These are phyloP conservation scores for Fusarium lateritium DNA, from an alignment of 2,329 filamentous ascomycete genomes.

Conservation along the genomic window DNA sequence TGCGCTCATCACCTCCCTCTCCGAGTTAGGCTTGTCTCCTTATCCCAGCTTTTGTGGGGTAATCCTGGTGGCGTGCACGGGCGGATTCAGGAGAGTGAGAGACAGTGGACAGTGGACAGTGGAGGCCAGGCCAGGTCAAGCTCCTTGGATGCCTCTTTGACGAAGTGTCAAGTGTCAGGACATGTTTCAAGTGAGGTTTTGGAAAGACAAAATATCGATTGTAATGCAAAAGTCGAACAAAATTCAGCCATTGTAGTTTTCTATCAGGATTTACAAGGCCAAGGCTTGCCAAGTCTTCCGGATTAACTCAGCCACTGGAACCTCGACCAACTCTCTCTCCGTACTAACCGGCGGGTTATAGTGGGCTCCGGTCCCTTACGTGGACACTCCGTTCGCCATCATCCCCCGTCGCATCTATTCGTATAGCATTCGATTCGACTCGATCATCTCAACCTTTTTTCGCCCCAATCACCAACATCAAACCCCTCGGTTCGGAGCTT, in stretches of 20 bases:
- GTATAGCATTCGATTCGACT: conserved; percentile 26
- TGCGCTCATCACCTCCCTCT: conserved; percentile 37
- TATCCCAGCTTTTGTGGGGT: conserved; percentile 47
- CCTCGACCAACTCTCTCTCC: conserved; percentile 35
- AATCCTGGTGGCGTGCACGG: conserved; percentile 41
- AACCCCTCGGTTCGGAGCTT: conserved; percentile 17
- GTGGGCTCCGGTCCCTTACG: conserved; percentile 47
- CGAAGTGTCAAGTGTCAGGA: conserved; percentile 7
- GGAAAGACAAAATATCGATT: not conserved
- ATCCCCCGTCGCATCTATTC: conserved; percentile 38
- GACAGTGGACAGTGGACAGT: not conserved
- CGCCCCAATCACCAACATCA: conserved; percentile 17
- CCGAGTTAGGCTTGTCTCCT: conserved; percentile 38
- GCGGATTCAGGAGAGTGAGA: conserved; percentile 39
- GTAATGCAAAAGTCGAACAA: not conserved
- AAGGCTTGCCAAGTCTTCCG: conserved; percentile 37
- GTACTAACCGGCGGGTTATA: conserved; percentile 42
- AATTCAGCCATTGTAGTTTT: not conserved
- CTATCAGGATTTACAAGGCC: not conserved
- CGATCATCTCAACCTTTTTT: conserved; percentile 28
- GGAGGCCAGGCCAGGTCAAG: not conserved
- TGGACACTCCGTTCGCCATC: conserved; percentile 49
- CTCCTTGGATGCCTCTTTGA: conserved; percentile 42
- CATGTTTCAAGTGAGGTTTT: not conserved
- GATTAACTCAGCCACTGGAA: conserved; percentile 40